Evolutionary conservation across 2,329 filamentous ascomycete species (phyloP), one percentile per base, ranked within the genome.

Genomic region (Clonostachys rosea): DNA sequence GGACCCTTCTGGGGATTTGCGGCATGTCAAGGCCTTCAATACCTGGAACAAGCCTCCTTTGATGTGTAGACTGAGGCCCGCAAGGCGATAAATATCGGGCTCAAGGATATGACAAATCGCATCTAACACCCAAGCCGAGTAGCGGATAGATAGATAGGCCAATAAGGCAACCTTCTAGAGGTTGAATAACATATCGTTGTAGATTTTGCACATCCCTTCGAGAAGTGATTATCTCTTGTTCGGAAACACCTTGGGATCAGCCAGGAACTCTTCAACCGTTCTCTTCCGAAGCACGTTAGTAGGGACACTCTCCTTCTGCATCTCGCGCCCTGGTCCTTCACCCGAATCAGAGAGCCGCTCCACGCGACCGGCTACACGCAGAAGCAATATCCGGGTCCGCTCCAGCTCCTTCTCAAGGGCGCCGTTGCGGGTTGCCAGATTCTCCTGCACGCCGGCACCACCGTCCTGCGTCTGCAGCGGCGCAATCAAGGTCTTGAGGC

Each of bases 371-470:
- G 75, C 73, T 1, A 86, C 81, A 24, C 83, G 71, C 1, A 76
- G 74, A 47, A 86, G 70, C 51, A 90, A 63, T 53, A 83, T 70
- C 34, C 83, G 76, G 76, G 85, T 87, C 51, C 75, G 77, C 60
- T 83, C 78, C 47, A 90, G 67, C 64, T 89, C 86, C 46, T 69
- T 69, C 59, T 85, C 84, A 10, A 90, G 62, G 43, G 82, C 76
- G 2, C 83, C 81, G 58, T 85, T 78, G 34, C 78, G 76, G 44
- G 81, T 84, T 2, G 86, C 73, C 5, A 90, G 62, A 59, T 88
- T 89, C 49, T 80, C 76, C 60, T 90, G 86, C 7, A 86, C 66
- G 8, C 65, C 55, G 52, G 63, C 52, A 54, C 65, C 54, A 57
- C 64, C 34, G 5, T 59, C 56, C 9, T 45, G 51, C 14, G 51